A percentile compares a stretch with the other conserved stretches of the same genome.
phyloP scores from a whole-genome alignment of 768 basidiomycete species.

The Rhizopogon sp. region DNA sequence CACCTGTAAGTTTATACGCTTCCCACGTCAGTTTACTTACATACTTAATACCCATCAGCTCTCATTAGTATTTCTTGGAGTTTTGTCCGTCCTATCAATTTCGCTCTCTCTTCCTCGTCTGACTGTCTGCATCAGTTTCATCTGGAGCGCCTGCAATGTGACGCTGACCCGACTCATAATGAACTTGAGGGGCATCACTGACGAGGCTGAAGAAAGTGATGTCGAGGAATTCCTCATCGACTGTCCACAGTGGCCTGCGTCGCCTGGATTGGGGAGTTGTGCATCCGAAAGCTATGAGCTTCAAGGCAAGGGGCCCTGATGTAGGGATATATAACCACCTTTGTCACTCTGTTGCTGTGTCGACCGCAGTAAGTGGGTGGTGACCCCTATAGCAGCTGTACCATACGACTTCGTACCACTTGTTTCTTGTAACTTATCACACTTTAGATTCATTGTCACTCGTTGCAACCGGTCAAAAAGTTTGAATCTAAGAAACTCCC shows the following conservation, averaged over 20 bases:
- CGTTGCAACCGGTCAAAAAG: no score
- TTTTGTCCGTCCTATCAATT: conserved; percentile 11
- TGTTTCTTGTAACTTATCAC: neutral
- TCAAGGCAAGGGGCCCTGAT: neutral
- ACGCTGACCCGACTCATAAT: conserved; percentile 29
- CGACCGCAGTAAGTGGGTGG: neutral
- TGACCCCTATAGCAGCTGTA: neutral
- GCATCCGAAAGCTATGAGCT: neutral
- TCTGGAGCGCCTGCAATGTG: conserved; percentile 31
- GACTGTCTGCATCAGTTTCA: conserved; percentile 19
- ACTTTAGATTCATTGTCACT: no score
- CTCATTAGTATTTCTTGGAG: conserved; percentile 14
- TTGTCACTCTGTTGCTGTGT: neutral
- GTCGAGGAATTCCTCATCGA: neutral
- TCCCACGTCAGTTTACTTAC: neutral
- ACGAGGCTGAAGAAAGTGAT: neutral
- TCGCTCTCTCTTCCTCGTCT: neutral
- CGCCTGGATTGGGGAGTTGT: neutral
- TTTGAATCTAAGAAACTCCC: no score
- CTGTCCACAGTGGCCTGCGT: neutral
- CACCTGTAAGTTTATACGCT: conserved; percentile 16
- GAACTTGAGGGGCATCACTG: conserved; percentile 23
- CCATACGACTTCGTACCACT: neutral
- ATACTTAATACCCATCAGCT: conserved; percentile 6
- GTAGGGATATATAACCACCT: neutral